Base-by-base conservation (phyloP, 148 eudicot genomes). In the Nepenthes mirabilis region DNA sequence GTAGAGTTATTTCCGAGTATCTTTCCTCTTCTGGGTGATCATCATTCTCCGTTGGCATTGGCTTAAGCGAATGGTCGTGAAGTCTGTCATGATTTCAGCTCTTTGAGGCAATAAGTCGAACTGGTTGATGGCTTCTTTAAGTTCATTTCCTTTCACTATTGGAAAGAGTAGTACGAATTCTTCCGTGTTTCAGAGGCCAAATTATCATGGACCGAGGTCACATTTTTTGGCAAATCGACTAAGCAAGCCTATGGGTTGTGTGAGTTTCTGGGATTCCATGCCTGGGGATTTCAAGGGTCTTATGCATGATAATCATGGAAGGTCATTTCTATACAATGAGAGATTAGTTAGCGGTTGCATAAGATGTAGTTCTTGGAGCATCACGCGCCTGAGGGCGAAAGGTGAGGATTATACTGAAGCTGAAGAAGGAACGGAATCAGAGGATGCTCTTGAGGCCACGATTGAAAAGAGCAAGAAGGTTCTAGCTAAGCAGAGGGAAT, bases 381-480 rank as follows among this genome's bases (percentile, higher is more conserved):
- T 56, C 55, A 51, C 54, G 36, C 57, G 55, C 54, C 70, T 77
- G 5, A 77, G 63, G 70, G 96, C 91, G 13, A 65, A 47, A 33
- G 57, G 55, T 2, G 56, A 68, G 49, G 86, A 55, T 9, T 72
- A 72, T 6, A 72, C 36, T 63, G 87, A 72, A 47, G 72, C 67
- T 37, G 79, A 65, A 54, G 65, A 68, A 34, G 71, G 55, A 5
- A 72, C 70, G 12, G 85, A 66, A 13, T 43, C 70, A 34, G 87
- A 80, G 6, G 95, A 86, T 69, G 80, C 88, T 3, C 67, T 94
- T 57, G 80, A 89, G 65, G 95, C 82, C 58, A 78, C 95, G 6
- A 81, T 86, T 77, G 82, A 89, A 49, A 94, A 84, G 77, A 84
- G 91, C 68, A 84, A 84, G 71, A 86, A 83, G 75, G 86, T 82